Conservation (phyloP, 495 filamentous ascomycete genomes). For the Podospora conica region DNA sequence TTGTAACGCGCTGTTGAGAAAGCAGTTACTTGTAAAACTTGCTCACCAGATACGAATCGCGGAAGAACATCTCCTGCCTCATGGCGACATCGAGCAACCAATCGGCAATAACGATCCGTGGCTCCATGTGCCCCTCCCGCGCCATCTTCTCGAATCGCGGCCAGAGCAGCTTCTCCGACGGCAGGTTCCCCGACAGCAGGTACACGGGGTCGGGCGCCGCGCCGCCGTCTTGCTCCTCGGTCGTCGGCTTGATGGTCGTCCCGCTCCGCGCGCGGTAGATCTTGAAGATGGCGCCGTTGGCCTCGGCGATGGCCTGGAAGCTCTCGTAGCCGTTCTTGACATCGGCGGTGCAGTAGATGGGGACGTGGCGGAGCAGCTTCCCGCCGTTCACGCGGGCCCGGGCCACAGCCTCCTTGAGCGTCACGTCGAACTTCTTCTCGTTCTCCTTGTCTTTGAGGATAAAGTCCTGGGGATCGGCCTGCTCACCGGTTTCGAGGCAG, state of each 20-base stretch:
- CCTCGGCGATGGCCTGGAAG: slow-evolving; percentile 74
- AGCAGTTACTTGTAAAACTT: slow-evolving; percentile 14
- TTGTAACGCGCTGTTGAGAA: background rate
- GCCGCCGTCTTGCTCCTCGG: slow-evolving; percentile 50
- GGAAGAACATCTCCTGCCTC: slow-evolving; percentile 67
- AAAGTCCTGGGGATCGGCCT: slow-evolving; percentile 55
- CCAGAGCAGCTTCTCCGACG: slow-evolving; percentile 72
- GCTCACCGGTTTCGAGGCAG: slow-evolving; percentile 53
- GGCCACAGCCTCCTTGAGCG: slow-evolving; percentile 55
- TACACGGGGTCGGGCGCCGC: slow-evolving; percentile 64
- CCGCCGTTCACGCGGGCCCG: slow-evolving; percentile 71
- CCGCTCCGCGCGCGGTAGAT: slow-evolving; percentile 69
- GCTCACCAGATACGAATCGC: slow-evolving; percentile 46
- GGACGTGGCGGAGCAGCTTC: slow-evolving; percentile 61
- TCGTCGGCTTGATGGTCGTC: slow-evolving; percentile 50
- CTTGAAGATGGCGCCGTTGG: slow-evolving; percentile 78
- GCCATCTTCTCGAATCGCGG: slow-evolving; percentile 72
- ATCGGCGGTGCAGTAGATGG: slow-evolving; percentile 71
- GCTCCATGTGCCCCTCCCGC: slow-evolving; percentile 58
- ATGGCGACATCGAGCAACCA: slow-evolving; percentile 89
- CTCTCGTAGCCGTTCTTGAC: slow-evolving; percentile 77
- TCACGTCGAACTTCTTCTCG: slow-evolving; percentile 63
- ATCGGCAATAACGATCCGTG: slow-evolving; percentile 71
- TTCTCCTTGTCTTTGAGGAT: slow-evolving; percentile 60
- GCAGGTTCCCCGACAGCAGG: slow-evolving; percentile 58